A percentile compares a stretch with the other conserved stretches of the same genome.
Evolutionary conservation across 495 filamentous ascomycete species (phyloP).

Genomic region (Aspergillus nidulans): DNA sequence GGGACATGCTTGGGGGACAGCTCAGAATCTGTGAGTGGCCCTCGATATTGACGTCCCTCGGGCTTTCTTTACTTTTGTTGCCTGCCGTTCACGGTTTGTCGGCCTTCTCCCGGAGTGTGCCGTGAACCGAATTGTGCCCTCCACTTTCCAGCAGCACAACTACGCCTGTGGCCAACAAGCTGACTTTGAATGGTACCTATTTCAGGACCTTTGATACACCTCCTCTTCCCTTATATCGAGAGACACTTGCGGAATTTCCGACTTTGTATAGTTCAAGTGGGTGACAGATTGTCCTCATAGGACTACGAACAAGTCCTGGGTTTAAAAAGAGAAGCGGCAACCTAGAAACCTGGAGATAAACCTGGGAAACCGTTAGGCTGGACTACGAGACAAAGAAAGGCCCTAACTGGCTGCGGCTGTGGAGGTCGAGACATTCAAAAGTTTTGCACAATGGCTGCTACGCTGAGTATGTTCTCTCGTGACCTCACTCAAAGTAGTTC

Average conservation of each 20-base stretch:
- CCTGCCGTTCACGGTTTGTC: neutral
- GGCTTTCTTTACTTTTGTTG: neutral
- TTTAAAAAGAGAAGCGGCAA: neutral
- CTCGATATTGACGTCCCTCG: neutral
- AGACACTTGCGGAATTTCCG: neutral
- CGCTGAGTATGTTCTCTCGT: conserved; percentile 45
- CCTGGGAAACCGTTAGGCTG: conserved; percentile 5
- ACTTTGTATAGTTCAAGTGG: conserved; percentile 4
- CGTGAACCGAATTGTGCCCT: conserved; percentile 12
- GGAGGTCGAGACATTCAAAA: conserved; percentile 30
- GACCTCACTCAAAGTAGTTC: conserved; percentile 15
- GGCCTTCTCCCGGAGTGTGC: conserved; percentile 9
- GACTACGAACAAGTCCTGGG: neutral
- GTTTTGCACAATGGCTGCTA: conserved; percentile 44
- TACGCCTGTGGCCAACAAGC: conserved; percentile 11
- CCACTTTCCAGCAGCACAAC: conserved; percentile 16
- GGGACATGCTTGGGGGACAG: conserved; percentile 12
- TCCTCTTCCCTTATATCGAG: neutral
- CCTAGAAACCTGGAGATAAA: neutral
- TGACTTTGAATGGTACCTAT: conserved; percentile 12
- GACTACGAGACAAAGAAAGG: conserved; percentile 15
- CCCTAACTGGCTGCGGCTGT: conserved; percentile 25
- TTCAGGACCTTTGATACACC: conserved; percentile 8
- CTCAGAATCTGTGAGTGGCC: conserved; percentile 13
- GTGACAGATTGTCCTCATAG: neutral